Evolutionary conservation across 192 early-diverging fungal genomes (phyloP).

Genomic region (Entrophospora sp.): DNA sequence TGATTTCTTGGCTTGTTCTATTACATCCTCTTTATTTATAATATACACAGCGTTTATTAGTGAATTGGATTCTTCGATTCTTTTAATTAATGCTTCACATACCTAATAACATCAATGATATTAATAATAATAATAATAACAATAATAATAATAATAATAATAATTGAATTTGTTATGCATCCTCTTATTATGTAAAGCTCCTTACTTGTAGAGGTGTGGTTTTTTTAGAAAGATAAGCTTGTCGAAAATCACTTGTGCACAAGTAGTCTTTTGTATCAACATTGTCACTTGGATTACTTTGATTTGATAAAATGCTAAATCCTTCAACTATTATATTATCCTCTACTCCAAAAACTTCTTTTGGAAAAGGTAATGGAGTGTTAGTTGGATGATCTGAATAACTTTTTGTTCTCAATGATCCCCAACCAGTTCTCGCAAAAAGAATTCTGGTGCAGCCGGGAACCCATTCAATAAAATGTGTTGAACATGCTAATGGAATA

Average conservation of each 20-base stretch:
- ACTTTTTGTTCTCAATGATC: neutral
- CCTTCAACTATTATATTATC: neutral
- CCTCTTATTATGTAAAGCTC: no score
- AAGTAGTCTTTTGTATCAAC: neutral
- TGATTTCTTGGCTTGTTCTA: slow-evolving; percentile 45
- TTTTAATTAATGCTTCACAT: neutral
- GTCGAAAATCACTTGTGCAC: neutral
- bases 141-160: neutral
- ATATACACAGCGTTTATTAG: slow-evolving; percentile 26
- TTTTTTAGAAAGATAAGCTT: slow-evolving; percentile 2
- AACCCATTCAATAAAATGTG: neutral
- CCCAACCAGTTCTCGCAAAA: neutral
- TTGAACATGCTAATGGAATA: neutral
- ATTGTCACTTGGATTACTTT: neutral
- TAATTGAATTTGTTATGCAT: no score
- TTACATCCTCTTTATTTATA: slow-evolving; percentile 27
- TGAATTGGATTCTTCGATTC: slow-evolving; percentile 4
- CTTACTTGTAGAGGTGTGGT: slow-evolving; percentile 13
- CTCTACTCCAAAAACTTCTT: slow-evolving; percentile 4
- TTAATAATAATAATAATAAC: neutral
- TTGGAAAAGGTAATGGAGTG: slow-evolving; percentile 11
- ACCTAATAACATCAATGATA: neutral
- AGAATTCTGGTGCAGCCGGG: neutral
- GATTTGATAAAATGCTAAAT: slow-evolving; percentile 1
- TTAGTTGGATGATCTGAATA: neutral